Evolutionary conservation across 2,329 filamentous ascomycete species (phyloP), one percentile per base, ranked within the genome.

Genomic region (Cercospora sp.): DNA sequence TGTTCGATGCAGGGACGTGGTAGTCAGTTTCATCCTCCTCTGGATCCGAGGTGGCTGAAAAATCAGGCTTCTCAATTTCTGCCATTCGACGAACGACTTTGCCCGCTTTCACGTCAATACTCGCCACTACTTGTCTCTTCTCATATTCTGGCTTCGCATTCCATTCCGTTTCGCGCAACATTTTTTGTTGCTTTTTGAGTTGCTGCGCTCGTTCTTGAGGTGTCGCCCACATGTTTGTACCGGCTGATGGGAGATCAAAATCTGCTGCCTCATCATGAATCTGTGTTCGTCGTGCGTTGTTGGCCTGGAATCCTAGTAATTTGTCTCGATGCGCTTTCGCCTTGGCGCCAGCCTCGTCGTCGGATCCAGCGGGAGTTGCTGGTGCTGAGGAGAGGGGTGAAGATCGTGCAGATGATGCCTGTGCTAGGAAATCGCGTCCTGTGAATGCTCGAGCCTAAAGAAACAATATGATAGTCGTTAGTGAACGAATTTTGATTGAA

Each of bases 231-330:
- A 95, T 90, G 73, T 87, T 93, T 4, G 86, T 84, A 5, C 88
- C 87, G 33, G 82, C 79, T 74, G 63, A 83, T 0, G 89, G 87
- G 0, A 87, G 87, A 72, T 91, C 89, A 71, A 88, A 90, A 75
- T 92, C 90, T 1, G 89, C 88, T 0, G 93, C 93, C 80, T 97
- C 93, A 74, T 97, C 94, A 42, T 93, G 88, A 16, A 97, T 90
- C 16, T 89, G 92, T 1, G 94, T 97, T 53, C 94, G 85, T 68
- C 87, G 87, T 0, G 93, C 92, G 72, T 97, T 97, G 74, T 97
- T 90, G 0, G 91, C 89, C 78, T 97, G 94, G 78, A 93, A 97
- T 1, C 84, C 85, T 10, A 97, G 85, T 0, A 97, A 84, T 75
- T 87, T 91, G 77, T 97, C 93, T 16, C 93, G 85, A 75, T 97